Conservation (phyloP, 257 asterid species). For the Leptodermis oblonga region DNA sequence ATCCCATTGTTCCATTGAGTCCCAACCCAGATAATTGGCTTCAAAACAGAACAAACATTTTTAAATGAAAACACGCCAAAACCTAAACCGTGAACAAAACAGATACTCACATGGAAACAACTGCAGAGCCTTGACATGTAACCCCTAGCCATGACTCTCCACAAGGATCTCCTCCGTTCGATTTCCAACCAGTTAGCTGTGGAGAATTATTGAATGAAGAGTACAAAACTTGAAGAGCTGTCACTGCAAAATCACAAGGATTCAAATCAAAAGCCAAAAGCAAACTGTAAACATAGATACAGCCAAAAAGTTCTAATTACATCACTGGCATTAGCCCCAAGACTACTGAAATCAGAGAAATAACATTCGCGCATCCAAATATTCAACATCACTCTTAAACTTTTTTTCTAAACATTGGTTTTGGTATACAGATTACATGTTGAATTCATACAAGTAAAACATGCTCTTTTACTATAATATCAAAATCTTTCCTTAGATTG, state of each 20-base stretch:
- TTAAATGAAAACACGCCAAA: constrained; percentile 4
- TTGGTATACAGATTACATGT: background rate
- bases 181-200: constrained; percentile 76
- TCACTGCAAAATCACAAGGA: constrained; percentile 47
- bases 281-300: background rate
- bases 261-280: background rate
- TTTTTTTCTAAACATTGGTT: background rate
- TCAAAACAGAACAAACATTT: constrained; percentile 27
- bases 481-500: background rate
- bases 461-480: background rate
- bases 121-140: constrained; percentile 69
- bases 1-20: constrained; percentile 84
- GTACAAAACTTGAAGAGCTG: constrained; percentile 81
- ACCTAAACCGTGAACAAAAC: background rate
- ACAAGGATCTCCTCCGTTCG: constrained; percentile 93
- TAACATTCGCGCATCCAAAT: background rate
- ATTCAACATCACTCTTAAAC: background rate
- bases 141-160: constrained; percentile 92
- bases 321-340: too few relatives aligned
- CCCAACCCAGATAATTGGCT: constrained; percentile 79
- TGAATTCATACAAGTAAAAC: background rate
- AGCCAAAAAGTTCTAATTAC: too few relatives aligned
- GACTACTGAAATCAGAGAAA: too few relatives aligned
- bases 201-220: constrained; percentile 70
- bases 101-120: constrained; percentile 73